phyloP scores from a whole-genome alignment of 2,329 filamentous ascomycete species.

The Chrysoporthe deuterocubensis region DNA sequence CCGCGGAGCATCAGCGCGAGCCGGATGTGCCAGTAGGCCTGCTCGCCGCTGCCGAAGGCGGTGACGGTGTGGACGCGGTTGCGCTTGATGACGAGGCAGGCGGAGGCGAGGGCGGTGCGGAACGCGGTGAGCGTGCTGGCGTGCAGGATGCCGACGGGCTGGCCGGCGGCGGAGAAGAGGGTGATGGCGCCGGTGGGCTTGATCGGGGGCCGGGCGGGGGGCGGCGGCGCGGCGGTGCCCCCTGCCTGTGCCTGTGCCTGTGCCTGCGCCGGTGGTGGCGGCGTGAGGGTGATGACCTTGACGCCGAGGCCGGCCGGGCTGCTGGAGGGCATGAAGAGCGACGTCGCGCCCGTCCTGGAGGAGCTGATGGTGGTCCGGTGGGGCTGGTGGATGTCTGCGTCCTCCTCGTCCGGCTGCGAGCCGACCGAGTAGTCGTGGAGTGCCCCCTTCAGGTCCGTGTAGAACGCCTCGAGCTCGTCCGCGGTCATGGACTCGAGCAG shows the following conservation, averaged over 20 bases:
- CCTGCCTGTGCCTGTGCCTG: slow-evolving; percentile 11
- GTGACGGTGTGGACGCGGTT: slow-evolving; percentile 73
- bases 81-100: slow-evolving; percentile 68
- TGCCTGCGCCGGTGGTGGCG: slow-evolving; percentile 33
- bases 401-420: slow-evolving; percentile 47
- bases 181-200: slow-evolving; percentile 70
- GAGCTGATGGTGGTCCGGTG: slow-evolving; percentile 55
- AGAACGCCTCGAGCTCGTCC: slow-evolving; percentile 58
- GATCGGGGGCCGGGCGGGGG: slow-evolving; percentile 40
- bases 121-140: slow-evolving; percentile 79
- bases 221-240: slow-evolving; percentile 31
- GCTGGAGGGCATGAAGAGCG: slow-evolving; percentile 75
- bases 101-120: slow-evolving; percentile 74
- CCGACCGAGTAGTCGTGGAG: slow-evolving; percentile 67
- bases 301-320: slow-evolving; percentile 67
- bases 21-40: slow-evolving; percentile 94
- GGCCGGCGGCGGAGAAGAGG: slow-evolving; percentile 66
- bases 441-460: slow-evolving; percentile 52
- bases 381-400: slow-evolving; percentile 58
- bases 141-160: slow-evolving; percentile 70
- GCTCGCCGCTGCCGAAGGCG: slow-evolving; percentile 85
- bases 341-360: slow-evolving; percentile 56
- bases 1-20: slow-evolving; percentile 77
- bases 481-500: slow-evolving; percentile 58
- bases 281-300: slow-evolving; percentile 71